These are phyloP conservation scores for Pestalotiopsis sp. DNA, from an alignment of 2,329 filamentous ascomycete genomes.

Conservation along the genomic window DNA sequence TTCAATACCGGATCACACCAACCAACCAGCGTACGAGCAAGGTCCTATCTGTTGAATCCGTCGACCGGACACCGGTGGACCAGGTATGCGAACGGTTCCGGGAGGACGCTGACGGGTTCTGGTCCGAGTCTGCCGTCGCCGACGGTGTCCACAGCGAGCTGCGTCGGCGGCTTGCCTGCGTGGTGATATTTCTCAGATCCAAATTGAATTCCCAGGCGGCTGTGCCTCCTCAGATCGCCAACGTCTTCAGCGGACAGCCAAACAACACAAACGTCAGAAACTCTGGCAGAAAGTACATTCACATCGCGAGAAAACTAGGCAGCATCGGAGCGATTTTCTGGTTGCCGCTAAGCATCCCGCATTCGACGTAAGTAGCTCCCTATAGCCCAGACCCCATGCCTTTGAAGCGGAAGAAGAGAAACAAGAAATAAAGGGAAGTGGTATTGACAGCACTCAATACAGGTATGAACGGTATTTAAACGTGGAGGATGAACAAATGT, in stretches of 20 bases:
- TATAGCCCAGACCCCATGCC: background rate
- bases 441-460: background rate
- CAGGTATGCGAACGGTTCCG: conserved; percentile 14
- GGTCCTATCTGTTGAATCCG: conserved; percentile 23
- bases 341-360: conserved; percentile 32
- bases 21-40: conserved; percentile 33
- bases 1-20: conserved; percentile 30
- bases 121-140: conserved; percentile 14
- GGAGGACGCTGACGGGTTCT: conserved; percentile 24
- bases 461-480: conserved; percentile 36
- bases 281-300: conserved; percentile 36
- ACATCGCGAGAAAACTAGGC: conserved; percentile 31
- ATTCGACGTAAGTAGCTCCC: conserved; percentile 31
- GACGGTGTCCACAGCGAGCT: conserved; percentile 24
- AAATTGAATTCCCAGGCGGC: conserved; percentile 23
- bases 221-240: conserved; percentile 21
- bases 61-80: conserved; percentile 17
- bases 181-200: conserved; percentile 31
- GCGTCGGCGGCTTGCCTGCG: conserved; percentile 29
- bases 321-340: conserved; percentile 32
- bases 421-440: background rate
- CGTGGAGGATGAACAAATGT: conserved; percentile 32
- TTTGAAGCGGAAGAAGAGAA: background rate
- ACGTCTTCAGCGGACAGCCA: conserved; percentile 18
- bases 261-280: conserved; percentile 30